Base-by-base conservation (phyloP, 192 early-diverging fungal genomes). In the Geranomyces variabilis region DNA sequence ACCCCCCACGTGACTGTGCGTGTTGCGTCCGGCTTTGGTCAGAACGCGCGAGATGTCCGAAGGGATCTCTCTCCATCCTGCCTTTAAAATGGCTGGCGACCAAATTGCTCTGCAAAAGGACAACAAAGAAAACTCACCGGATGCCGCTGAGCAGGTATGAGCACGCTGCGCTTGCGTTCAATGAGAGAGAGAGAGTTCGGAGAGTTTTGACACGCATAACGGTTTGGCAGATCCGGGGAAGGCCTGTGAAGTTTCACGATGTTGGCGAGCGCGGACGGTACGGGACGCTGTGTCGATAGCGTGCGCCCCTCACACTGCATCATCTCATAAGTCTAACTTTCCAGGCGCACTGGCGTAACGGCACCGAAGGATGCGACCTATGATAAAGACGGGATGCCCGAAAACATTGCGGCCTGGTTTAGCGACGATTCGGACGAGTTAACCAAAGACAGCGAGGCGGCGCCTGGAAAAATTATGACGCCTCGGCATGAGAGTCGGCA, bases 331-430 rank as follows among this genome's bases (percentile, higher is more conserved):
- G 60, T 30, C n/a, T 47, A 3, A 24, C 43, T 49, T 31, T n/a
- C 41, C 6, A 72, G 70, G 43, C 41, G 48, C 33, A 72, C 70
- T 13, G 70, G 70, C 15, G 51, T 64, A 17, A 72, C 10, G 48
- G 70, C 70, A 4, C 70, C 70, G 17, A 43, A 46, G 33, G 48
- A 63, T 36, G 48, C 49, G 29, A 15, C 28, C 21, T 44, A 21
- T 10, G 70, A 72, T 43, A 61, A 10, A 14, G 34, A 72, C 62
- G 70, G 70, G 6, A 57, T 70, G 13, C 41, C 64, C 61, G 46
- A 55, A 26, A 45, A 28, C 26, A 46, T 64, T 0, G 45, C 47
- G 9, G 47, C n/a, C 17, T 72, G 59, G 61, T 63, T 64, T 19
- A 49, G 44, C 21, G 70, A 72, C 28, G 61, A 48, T 29, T 28